Base-by-base conservation (phyloP, 305 asterid species). In the Euphrasia arctica region DNA sequence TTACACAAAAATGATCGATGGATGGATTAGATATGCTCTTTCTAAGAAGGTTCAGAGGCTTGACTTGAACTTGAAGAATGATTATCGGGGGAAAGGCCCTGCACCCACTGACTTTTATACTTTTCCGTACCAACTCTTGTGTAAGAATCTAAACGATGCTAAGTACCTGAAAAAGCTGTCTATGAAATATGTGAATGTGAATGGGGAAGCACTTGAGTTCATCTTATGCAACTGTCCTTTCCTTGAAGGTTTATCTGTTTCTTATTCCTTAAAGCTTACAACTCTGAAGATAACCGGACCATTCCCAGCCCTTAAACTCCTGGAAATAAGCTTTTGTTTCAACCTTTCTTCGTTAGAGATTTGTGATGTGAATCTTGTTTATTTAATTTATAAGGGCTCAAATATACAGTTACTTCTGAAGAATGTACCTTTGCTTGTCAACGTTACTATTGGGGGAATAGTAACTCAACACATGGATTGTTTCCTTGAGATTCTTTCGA, bases 1-100 rank as follows among this genome's bases (percentile, higher is more conserved):
- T 29, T 9, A 63, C 11, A 1, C 9, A 31, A n/a, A 14, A 12
- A 12, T 9, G 11, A 63, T 63, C 13, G 67, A 49, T 3, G 2
- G 15, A 58, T 68, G 72, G 72, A 10, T 68, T 36, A 13, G 15
- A 43, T 68, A 9, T 25, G 66, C 72, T 25, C 48, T 68, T 1
- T 10, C 47, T 39, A 60, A 34, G 66, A 49, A 60, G 56, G 54
- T 50, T 25, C 59, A 51, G 43, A 60, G 62, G 54, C 66, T 68
- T 9, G 56, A 68, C 4, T 31, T 31, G 34, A 4, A 31, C 34
- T 31, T 31, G 34, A 1, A 4, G 34, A 4, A 31, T 2, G 34
- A 1, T 4, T 18, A 18, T 18, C 22, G 1, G 22, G 22, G 22
- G 22, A 2, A 31, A 31, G 34, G 34, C 34, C 3, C 4, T 31